Base-by-base conservation (phyloP, 108 stramenopile species). In the Cylindrotheca closterium region DNA sequence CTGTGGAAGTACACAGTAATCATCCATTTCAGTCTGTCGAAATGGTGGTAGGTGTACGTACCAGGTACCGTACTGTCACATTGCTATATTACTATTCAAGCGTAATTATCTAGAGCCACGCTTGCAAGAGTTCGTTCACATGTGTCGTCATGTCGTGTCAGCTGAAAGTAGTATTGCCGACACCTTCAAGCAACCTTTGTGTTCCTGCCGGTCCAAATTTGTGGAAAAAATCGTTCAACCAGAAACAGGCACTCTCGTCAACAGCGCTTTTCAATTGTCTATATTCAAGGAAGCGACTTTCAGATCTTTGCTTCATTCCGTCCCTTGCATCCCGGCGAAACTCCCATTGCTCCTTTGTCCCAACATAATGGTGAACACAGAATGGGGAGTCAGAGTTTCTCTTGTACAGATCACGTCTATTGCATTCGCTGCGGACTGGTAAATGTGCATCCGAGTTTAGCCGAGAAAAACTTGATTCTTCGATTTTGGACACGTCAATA, bases 361-460 rank as follows among this genome's bases (percentile, higher is more conserved):
- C 67, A 7, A 68, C 48, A 51, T 75, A 75, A 45, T 75, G 74
- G 60, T 69, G 68, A 21, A 69, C 59, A 15, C 23, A 19, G 26
- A 69, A 69, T 24, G 58, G 58, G 7, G 58, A 60, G 25, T 60
- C 55, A 19, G 19, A 25, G 30, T 56, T 60, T 8, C 27, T n/a
- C 17, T 47, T 29, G 51, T 60, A 59, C 58, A 69, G 37, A 47
- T 60, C 30, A 4, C 23, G 18, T 29, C 46, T 25, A n/a, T 47
- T 47, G 52, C 68, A 69, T 18, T 21, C 58, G 3, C 45, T 47
- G 22, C 68, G 63, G 5, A 69, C 59, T 18, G 68, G 68, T 3
- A 58, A 48, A 53, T 69, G 68, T 7, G 59, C 68, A 60, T 69
- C 59, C 4, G 58, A 60, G 1, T 60, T 56, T 22, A 47, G 42